A percentile compares a stretch with the other conserved stretches of the same genome.
These are phyloP conservation scores for Neopestalotiopsis rosae DNA, from an alignment of 2,329 filamentous ascomycete genomes.

Conservation along the genomic window DNA sequence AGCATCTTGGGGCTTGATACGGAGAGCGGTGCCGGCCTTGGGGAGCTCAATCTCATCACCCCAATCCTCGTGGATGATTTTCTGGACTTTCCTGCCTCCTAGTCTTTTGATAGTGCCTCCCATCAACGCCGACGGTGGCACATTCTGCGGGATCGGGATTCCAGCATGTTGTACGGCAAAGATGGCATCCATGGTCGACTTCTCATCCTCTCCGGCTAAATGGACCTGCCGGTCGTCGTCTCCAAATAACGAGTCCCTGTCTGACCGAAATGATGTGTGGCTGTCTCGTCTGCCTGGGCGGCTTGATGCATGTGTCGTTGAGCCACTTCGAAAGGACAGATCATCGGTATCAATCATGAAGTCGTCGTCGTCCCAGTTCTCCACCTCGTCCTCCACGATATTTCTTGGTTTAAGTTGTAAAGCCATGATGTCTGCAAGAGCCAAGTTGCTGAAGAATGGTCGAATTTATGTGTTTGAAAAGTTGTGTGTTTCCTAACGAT, in stretches of 20 bases:
- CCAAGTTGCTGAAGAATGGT: background rate
- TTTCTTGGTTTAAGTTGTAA: conserved; percentile 58
- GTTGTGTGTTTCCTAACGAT: background rate
- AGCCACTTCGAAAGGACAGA: conserved; percentile 62
- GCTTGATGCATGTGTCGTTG: conserved; percentile 43
- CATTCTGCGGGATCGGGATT: conserved; percentile 86
- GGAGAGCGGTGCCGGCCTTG: conserved; percentile 60
- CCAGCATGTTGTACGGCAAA: conserved; percentile 85
- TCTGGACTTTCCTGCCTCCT: conserved; percentile 75
- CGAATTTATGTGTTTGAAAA: background rate
- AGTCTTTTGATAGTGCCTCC: conserved; percentile 93
- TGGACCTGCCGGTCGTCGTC: conserved; percentile 91
- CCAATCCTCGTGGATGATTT: conserved; percentile 80
- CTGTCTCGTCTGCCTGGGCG: conserved; percentile 70
- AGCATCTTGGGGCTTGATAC: conserved; percentile 68
- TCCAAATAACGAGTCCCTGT: conserved; percentile 75
- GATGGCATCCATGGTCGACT: conserved; percentile 84
- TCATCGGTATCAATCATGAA: conserved; percentile 74
- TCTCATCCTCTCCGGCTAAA: conserved; percentile 83
- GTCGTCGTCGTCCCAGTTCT: conserved; percentile 82
- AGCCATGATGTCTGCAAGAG: conserved; percentile 51
- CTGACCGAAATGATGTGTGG: conserved; percentile 84
- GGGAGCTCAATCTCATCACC: conserved; percentile 78
- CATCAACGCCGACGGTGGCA: conserved; percentile 86
- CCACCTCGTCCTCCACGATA: conserved; percentile 64